Evolutionary conservation across 257 asterid genomes (phyloP).

Genomic region (Perilla frutescens): DNA sequence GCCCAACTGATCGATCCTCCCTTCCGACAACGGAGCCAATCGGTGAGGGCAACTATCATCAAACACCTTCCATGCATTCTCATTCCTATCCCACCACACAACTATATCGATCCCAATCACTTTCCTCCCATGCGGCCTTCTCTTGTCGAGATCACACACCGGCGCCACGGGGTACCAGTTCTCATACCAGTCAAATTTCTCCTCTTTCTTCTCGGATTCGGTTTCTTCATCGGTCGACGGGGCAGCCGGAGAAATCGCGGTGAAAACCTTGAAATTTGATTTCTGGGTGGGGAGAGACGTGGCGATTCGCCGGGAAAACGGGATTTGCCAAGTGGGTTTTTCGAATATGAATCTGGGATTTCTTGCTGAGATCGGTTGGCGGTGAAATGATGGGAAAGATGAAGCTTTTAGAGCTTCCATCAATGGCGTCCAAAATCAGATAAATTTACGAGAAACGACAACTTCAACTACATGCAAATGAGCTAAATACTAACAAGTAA

Average conservation of each 20-base stretch:
- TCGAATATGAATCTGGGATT: constrained; percentile 15
- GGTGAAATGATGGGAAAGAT: constrained; percentile 40
- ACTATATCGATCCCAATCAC: constrained; percentile 79
- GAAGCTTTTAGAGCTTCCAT: constrained; percentile 69
- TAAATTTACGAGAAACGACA: constrained; percentile 5
- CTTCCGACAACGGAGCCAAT: constrained; percentile 83
- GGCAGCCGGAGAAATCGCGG: constrained; percentile 52
- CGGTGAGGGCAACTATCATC: constrained; percentile 91
- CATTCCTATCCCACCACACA: constrained; percentile 84
- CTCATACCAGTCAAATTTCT: constrained; percentile 79
- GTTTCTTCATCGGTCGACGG: constrained; percentile 39
- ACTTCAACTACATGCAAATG: constrained; percentile 14
- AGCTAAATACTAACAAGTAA: background rate
- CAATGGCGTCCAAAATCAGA: background rate
- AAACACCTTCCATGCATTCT: constrained; percentile 80
- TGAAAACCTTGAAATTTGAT: constrained; percentile 47
- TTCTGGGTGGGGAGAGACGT: constrained; percentile 36
- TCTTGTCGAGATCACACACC: constrained; percentile 75
- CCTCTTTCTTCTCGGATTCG: constrained; percentile 39
- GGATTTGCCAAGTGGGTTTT: constrained; percentile 34
- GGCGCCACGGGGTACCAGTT: constrained; percentile 93
- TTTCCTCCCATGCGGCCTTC: constrained; percentile 81
- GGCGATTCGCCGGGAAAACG: constrained; percentile 30
- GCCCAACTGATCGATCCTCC: constrained; percentile 94
- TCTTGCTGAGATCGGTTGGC: constrained; percentile 28